Percentiles rank a stretch among this genome's conserved stretches.
Conservation (phyloP, 2,329 filamentous ascomycete genomes). For the Kalmusia sp. region DNA sequence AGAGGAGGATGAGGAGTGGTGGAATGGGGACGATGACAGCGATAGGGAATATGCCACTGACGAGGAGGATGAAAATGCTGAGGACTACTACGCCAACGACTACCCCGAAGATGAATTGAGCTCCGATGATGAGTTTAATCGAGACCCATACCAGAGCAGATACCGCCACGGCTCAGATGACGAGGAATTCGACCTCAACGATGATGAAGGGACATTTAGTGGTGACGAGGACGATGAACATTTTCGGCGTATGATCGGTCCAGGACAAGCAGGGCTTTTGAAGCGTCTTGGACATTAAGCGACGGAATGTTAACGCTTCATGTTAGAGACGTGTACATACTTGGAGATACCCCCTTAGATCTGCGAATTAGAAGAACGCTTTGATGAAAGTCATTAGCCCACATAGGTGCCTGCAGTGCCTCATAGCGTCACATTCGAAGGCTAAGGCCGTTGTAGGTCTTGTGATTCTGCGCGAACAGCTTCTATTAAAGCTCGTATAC, state of each 20-base stretch:
- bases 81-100: conserved; percentile 80
- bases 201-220: conserved; percentile 23
- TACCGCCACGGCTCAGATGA: conserved; percentile 50
- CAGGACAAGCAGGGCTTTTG: conserved; percentile 28
- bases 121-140: conserved; percentile 70
- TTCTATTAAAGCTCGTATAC: too few relatives aligned
- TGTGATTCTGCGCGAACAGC: too few relatives aligned
- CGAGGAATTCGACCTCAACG: conserved; percentile 43
- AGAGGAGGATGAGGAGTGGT: conserved; percentile 61
- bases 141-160: conserved; percentile 48
- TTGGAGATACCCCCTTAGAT: conserved; percentile 2
- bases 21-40: conserved; percentile 63
- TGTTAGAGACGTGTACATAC: background rate
- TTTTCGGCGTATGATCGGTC: conserved; percentile 34
- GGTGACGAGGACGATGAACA: conserved; percentile 40
- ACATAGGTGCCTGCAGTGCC: too few relatives aligned
- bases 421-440: too few relatives aligned
- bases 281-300: conserved; percentile 27
- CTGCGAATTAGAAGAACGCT: background rate
- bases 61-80: conserved; percentile 71
- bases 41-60: conserved; percentile 64
- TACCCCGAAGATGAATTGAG: conserved; percentile 82
- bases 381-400: too few relatives aligned
- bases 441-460: too few relatives aligned
- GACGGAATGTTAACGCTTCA: background rate